Percentiles rank a stretch among this genome's conserved stretches.
phyloP scores from a whole-genome alignment of 2,329 filamentous ascomycete genomes.

The Trichophaea hybrida region DNA sequence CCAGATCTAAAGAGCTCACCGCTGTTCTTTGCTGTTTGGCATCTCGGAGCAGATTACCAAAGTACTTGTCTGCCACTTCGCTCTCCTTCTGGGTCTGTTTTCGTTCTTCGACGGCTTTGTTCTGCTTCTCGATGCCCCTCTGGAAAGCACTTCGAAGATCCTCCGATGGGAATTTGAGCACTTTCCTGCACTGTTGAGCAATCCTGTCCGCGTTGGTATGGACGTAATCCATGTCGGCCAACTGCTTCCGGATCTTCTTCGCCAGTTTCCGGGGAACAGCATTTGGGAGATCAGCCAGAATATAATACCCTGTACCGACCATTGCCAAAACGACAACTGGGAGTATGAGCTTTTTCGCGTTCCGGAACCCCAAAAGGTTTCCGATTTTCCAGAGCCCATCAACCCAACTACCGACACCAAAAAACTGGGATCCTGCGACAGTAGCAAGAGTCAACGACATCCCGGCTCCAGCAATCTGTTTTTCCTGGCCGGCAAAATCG shows the following conservation, averaged over 20 bases:
- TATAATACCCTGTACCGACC: constrained; percentile 67
- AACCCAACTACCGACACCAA: constrained; percentile 77
- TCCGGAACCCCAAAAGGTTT: constrained; percentile 68
- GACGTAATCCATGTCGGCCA: constrained; percentile 76
- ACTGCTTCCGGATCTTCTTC: constrained; percentile 66
- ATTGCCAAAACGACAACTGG: constrained; percentile 66
- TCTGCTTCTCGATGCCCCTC: constrained; percentile 71
- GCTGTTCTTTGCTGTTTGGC: constrained; percentile 37
- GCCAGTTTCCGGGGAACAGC: constrained; percentile 77
- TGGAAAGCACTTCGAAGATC: constrained; percentile 73
- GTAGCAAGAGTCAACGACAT: constrained; percentile 88
- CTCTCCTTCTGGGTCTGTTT: constrained; percentile 69
- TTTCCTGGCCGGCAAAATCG: constrained; percentile 85
- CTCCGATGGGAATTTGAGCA: constrained; percentile 74
- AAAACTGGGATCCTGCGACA: constrained; percentile 63
- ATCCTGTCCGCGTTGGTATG: constrained; percentile 79
- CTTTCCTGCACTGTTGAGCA: constrained; percentile 69
- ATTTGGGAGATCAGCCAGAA: constrained; percentile 66
- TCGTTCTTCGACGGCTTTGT: constrained; percentile 64
- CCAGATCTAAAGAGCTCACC: constrained; percentile 40
- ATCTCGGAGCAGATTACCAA: constrained; percentile 64
- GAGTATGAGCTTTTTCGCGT: constrained; percentile 63
- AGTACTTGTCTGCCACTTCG: constrained; percentile 79
- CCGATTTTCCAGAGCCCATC: constrained; percentile 71
- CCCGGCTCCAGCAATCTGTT: constrained; percentile 69